Evolutionary conservation across 805 yeast genomes (phyloP), one percentile per base, ranked within the genome.

Genomic region (Cyberlindnera galapagoensis): DNA sequence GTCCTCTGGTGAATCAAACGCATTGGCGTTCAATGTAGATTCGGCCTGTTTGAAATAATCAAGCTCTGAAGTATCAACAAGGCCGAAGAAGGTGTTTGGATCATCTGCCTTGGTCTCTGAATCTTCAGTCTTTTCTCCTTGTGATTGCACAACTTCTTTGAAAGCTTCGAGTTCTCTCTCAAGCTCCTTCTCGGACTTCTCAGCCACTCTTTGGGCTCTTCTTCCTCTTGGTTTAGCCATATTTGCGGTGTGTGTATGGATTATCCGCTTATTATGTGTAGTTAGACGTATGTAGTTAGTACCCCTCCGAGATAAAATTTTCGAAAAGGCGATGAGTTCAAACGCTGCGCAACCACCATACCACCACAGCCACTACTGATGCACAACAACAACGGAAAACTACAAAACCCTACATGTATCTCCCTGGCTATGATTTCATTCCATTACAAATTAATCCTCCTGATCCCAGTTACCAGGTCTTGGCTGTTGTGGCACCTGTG

Each of bases 381-480:
- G 12, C 11, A 21, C 11, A 14, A 21, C 12, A 14, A n/a, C 24
- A 21, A 21, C 12, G 14, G 12, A 10, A 21, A 7, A n/a, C 18
- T 25, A 25, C n/a, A 25, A 12, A 9, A 10, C 28, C 17, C 10
- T 25, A 25, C 10, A n/a, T n/a, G n/a, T n/a, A n/a, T n/a, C n/a
- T n/a, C n/a, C n/a, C n/a, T n/a, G n/a, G n/a, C n/a, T n/a, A n/a
- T n/a, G n/a, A n/a, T n/a, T n/a, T n/a, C n/a, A n/a, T n/a, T n/a
- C n/a, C n/a, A n/a, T n/a, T n/a, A 9, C 9, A 20, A 11, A 9
- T 30, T 63, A 86, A 62, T 88, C 96, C 39, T 72, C 96, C 60
- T 80, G 92, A 54, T 87, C 97, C 97, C 97, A 87, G 64, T 86
- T 87, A 40, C 95, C 96, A 28, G 92, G 90, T 59, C 76, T 77